Conservation (phyloP, 2,329 filamentous ascomycete genomes). For the Aspergillus floridensis region DNA sequence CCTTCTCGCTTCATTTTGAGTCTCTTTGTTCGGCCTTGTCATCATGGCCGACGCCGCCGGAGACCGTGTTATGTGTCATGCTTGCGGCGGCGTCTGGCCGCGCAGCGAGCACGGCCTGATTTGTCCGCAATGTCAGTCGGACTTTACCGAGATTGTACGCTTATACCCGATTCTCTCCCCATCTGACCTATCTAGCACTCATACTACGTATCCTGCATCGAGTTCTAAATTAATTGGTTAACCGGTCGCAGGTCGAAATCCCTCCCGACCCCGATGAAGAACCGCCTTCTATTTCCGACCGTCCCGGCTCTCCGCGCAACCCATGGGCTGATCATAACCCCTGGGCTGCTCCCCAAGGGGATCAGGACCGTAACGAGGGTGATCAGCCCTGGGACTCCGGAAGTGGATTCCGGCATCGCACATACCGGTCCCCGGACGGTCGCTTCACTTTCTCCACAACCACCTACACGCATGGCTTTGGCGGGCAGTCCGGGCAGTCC, state of each 20-base stretch:
- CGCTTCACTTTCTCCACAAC: slow-evolving; percentile 42
- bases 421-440: slow-evolving; percentile 47
- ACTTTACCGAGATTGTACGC: slow-evolving; percentile 82
- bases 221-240: slow-evolving; percentile 7
- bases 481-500: slow-evolving; percentile 20
- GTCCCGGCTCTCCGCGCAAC: slow-evolving; percentile 28
- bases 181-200: neutral
- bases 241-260: slow-evolving; percentile 31
- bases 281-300: slow-evolving; percentile 16
- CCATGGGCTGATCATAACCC: slow-evolving; percentile 48
- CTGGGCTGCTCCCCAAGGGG: slow-evolving; percentile 44
- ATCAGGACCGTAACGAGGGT: slow-evolving; percentile 45
- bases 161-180: slow-evolving; percentile 3
- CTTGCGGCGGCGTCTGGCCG: slow-evolving; percentile 79
- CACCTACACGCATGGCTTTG: slow-evolving; percentile 29
- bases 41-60: slow-evolving; percentile 34
- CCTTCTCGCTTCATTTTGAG: neutral
- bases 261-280: slow-evolving; percentile 27
- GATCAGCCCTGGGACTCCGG: slow-evolving; percentile 10
- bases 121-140: slow-evolving; percentile 75
- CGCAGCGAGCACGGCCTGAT: slow-evolving; percentile 63
- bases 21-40: neutral
- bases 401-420: slow-evolving; percentile 33
- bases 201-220: neutral
- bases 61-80: slow-evolving; percentile 83